phyloP scores from a whole-genome alignment of 495 filamentous ascomycete species.

The Podospora australis region DNA sequence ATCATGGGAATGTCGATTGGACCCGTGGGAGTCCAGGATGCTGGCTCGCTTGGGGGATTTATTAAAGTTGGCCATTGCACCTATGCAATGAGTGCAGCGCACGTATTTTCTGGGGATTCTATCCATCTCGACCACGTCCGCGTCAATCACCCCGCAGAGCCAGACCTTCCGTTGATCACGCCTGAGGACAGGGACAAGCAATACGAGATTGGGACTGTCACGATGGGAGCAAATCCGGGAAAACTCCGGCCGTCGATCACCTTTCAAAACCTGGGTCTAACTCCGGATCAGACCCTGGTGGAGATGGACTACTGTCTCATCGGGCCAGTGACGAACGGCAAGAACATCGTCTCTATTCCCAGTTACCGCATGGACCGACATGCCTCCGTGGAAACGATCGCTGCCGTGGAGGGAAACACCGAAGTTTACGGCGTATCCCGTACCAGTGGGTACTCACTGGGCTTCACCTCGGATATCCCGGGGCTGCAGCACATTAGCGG shows the following conservation, averaged over 20 bases:
- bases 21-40: background rate
- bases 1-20: conserved; percentile 12
- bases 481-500: conserved; percentile 8
- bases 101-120: conserved; percentile 8
- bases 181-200: background rate
- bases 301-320: conserved; percentile 17
- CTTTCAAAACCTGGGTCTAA: conserved; percentile 1
- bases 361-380: background rate
- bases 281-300: background rate
- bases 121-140: background rate
- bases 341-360: conserved; percentile 7
- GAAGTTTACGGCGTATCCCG: conserved; percentile 14
- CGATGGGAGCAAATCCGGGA: background rate
- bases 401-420: conserved; percentile 9
- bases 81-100: conserved; percentile 13
- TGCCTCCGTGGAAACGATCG: background rate
- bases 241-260: conserved; percentile 8
- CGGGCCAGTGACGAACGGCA: conserved; percentile 8
- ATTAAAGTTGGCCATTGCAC: background rate
- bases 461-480: conserved; percentile 13
- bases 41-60: conserved; percentile 13
- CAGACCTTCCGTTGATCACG: background rate
- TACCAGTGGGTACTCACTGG: conserved; percentile 15
- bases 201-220: conserved; percentile 8
- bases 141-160: conserved; percentile 10